A percentile compares a stretch with the other conserved stretches of the same genome.
Conservation (phyloP, 352 stramenopile genomes). For the Phytophthora sp. region DNA sequence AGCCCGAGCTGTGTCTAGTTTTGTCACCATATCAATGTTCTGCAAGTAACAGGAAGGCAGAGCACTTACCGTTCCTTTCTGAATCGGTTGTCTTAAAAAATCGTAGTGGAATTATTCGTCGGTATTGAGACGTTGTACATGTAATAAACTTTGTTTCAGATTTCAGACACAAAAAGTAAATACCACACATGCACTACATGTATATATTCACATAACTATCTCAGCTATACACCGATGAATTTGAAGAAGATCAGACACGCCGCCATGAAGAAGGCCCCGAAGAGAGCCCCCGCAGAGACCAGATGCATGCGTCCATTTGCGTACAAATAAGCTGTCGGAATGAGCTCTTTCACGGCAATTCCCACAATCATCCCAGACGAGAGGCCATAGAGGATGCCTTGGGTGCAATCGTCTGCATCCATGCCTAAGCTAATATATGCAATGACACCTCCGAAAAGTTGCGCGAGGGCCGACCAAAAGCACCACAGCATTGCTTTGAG, state of each 20-base stretch:
- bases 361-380: conserved; percentile 95
- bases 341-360: conserved; percentile 89
- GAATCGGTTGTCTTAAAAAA: too few relatives aligned
- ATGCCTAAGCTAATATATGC: conserved; percentile 73
- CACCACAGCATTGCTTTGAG: conserved; percentile 94
- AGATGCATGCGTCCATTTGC: conserved; percentile 78
- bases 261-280: conserved; percentile 88
- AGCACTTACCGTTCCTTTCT: too few relatives aligned
- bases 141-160: too few relatives aligned
- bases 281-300: conserved; percentile 81
- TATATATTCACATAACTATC: background rate
- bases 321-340: conserved; percentile 92
- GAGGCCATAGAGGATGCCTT: conserved; percentile 93
- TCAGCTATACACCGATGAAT: conserved; percentile 52
- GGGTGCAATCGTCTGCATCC: conserved; percentile 52
- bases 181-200: too few relatives aligned
- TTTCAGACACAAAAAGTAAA: background rate
- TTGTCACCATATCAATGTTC: too few relatives aligned
- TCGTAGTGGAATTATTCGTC: too few relatives aligned
- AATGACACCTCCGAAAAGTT: conserved; percentile 88
- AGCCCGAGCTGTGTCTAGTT: too few relatives aligned
- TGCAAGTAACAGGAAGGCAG: too few relatives aligned
- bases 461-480: conserved; percentile 87
- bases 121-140: too few relatives aligned
- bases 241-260: conserved; percentile 89